Evolutionary conservation across 805 yeast genomes (phyloP).

Genomic region (Candida multigemmis): DNA sequence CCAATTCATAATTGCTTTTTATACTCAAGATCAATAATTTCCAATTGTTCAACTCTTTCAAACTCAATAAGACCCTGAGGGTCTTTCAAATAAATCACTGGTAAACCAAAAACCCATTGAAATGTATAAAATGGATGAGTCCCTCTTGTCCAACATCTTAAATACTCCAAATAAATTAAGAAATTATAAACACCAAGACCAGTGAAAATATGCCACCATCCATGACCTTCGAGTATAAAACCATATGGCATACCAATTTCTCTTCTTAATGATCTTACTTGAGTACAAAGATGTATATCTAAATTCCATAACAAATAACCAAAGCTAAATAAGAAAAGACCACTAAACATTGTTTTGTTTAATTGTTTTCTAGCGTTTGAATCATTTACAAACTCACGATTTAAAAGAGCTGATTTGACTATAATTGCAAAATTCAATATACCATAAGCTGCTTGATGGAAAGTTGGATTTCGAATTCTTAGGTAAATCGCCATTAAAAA

Average conservation of each 20-base stretch:
- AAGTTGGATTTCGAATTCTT: conserved; percentile 68
- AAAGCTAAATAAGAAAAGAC: conserved; percentile 52
- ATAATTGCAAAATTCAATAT: conserved; percentile 68
- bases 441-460: conserved; percentile 86
- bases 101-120: conserved; percentile 51
- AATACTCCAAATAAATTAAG: conserved; percentile 67
- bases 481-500: conserved; percentile 65
- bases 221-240: conserved; percentile 80
- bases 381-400: conserved; percentile 45
- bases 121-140: conserved; percentile 47
- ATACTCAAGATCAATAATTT: background rate
- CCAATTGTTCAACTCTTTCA: conserved; percentile 7
- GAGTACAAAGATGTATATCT: conserved; percentile 71
- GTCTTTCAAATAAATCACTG: conserved; percentile 33
- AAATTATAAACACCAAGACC: conserved; percentile 85
- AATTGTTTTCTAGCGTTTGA: conserved; percentile 36
- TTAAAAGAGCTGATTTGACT: conserved; percentile 44
- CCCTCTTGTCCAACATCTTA: conserved; percentile 58
- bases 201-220: conserved; percentile 94
- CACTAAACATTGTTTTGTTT: conserved; percentile 46
- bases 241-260: conserved; percentile 77
- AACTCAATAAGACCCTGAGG: conserved; percentile 12
- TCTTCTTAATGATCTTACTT: conserved; percentile 52
- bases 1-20: background rate
- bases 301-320: conserved; percentile 87